Percentiles rank a stretch among this genome's conserved stretches.
These are phyloP conservation scores for Dimargaris cristalligena DNA, from an alignment of 192 early-diverging fungal species.

Conservation along the genomic window DNA sequence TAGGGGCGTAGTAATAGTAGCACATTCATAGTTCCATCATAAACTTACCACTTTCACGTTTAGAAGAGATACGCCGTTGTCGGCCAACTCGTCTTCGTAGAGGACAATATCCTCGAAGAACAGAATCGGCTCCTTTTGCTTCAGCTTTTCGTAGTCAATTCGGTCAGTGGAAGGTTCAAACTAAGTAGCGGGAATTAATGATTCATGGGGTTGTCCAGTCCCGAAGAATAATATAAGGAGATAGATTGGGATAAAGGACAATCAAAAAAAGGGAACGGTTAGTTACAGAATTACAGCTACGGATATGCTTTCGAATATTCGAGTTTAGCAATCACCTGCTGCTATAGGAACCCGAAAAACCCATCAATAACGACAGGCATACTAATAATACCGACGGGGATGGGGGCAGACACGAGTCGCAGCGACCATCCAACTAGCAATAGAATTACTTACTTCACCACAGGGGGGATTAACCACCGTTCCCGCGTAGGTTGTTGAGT, in stretches of 20 bases:
- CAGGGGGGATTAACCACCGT: constrained; percentile 19
- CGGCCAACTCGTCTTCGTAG: constrained; percentile 92
- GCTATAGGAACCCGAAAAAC: background rate
- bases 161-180: constrained; percentile 12
- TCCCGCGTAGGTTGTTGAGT: constrained; percentile 66
- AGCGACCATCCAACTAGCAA: background rate
- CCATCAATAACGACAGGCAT: background rate
- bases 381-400: background rate
- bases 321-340: background rate
- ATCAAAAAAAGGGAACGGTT: no score
- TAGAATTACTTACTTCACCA: background rate
- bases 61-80: constrained; percentile 77
- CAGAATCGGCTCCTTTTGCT: constrained; percentile 63
- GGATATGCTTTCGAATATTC: no score
- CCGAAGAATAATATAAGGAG: no score
- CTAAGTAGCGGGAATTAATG: background rate
- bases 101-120: constrained; percentile 90
- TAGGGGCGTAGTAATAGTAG: background rate
- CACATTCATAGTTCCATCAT: background rate
- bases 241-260: no score
- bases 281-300: no score
- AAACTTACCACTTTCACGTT: constrained; percentile 53
- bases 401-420: background rate
- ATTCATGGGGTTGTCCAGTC: no score
- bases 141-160: constrained; percentile 69